A percentile compares a stretch with the other conserved stretches of the same genome.
These are phyloP conservation scores for Sporothrix pseudoabietina DNA, from an alignment of 2,329 filamentous ascomycete species.

Conservation along the genomic window DNA sequence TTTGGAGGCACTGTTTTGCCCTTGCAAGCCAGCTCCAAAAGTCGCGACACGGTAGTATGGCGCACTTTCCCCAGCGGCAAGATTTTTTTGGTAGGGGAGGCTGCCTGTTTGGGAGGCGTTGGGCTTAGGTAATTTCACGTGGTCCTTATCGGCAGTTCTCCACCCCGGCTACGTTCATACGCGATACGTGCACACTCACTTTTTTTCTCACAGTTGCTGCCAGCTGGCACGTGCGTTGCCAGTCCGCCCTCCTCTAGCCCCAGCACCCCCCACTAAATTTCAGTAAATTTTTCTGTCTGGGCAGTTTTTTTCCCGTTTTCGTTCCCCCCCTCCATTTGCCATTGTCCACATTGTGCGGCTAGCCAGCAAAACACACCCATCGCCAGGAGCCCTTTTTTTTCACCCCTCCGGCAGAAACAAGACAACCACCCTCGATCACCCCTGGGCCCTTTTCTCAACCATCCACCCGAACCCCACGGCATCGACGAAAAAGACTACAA, in stretches of 20 bases:
- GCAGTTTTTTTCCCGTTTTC: slow-evolving; percentile 31
- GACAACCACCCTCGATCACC: slow-evolving; percentile 1
- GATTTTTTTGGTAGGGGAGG: slow-evolving; percentile 17
- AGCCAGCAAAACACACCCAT: slow-evolving; percentile 20
- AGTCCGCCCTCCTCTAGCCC: slow-evolving; percentile 24
- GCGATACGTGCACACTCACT: not conserved
- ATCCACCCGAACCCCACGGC: slow-evolving; percentile 6
- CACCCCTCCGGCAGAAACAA: not conserved
- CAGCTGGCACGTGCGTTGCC: slow-evolving; percentile 27
- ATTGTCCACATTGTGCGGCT: slow-evolving; percentile 26
- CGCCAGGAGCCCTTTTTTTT: slow-evolving; percentile 5
- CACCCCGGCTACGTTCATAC: not conserved
- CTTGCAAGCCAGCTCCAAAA: not conserved
- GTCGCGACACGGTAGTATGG: slow-evolving; percentile 23
- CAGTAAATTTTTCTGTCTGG: slow-evolving; percentile 30
- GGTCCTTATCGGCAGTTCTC: not conserved
- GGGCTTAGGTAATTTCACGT: slow-evolving; percentile 18
- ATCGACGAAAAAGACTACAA: not conserved
- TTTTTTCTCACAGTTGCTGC: not conserved
- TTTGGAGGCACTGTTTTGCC: slow-evolving; percentile 19
- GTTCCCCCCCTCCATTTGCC: slow-evolving; percentile 30
- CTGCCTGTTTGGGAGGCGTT: slow-evolving; percentile 17
- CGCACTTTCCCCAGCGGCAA: slow-evolving; percentile 17
- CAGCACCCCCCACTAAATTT: slow-evolving; percentile 31
- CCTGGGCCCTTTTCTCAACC: not conserved